Evolutionary conservation across 73 alveolate genomes (phyloP), one percentile per base, ranked within the genome.

Genomic region (Paramecium caudatum): DNA sequence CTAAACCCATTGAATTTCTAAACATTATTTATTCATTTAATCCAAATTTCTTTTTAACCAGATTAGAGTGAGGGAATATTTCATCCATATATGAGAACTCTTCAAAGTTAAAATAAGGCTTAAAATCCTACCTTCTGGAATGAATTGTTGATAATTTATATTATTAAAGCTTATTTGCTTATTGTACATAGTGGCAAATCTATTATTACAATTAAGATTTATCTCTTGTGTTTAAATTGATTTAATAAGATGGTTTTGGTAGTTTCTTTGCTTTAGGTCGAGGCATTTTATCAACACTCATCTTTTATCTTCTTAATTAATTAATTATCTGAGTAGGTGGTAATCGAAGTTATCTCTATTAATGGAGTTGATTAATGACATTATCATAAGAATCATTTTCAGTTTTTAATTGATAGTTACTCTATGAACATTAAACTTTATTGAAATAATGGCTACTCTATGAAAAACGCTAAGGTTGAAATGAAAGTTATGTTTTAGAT

Each of bases 1-100:
- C 84, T 15, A 68, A 34, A 1, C 84, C 84, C 84, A 68, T 34
- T 25, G 84, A 68, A 68, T 68, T 68, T 68, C 84, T 68, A 34
- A 68, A 68, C 61, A 68, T 32, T 15, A 34, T 68, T 37, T 68
- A 3, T 17, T 68, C 84, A 68, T 68, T 37, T 68, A 68, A 34
- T 15, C 84, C 84, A 68, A 34, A 68, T 68, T 68, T 37, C 84
- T 68, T 68, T 68, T 68, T 68, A 32, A 68, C 47, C 8, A 68
- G 47, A 16, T 34, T 32, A 1, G 47, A 12, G 4, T 68, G 47
- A 8, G 84, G 84, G 9, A 68, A 68, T 30, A 68, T 37, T 68
- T 68, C 84, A 68, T 68, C 84, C 50, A 68, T 68, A n/a, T 25
- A 37, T 34, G 47, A 32, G 37, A 68, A 37, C 47, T 32, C 84